A percentile compares a stretch with the other conserved stretches of the same genome.
phyloP scores from a whole-genome alignment of 2,329 filamentous ascomycete species.

The Botrytis cinerea region DNA sequence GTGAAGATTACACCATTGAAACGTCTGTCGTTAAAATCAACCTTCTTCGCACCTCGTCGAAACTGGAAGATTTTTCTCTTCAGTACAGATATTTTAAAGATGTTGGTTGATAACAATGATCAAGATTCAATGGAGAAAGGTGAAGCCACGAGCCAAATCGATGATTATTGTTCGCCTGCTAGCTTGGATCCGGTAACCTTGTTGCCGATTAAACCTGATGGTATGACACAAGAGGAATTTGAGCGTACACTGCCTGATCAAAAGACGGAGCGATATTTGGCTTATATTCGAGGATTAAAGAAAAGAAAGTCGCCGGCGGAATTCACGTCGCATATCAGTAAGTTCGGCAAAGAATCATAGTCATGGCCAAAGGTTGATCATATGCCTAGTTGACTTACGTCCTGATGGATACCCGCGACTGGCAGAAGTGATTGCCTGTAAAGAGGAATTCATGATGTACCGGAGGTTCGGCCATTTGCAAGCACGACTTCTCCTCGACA shows the following conservation, averaged over 20 bases:
- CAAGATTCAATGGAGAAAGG: neutral
- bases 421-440: conserved; percentile 44
- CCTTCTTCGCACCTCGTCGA: neutral
- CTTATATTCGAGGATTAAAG: neutral
- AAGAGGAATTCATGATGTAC: conserved; percentile 46
- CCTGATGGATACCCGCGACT: conserved; percentile 44
- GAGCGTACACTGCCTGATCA: neutral
- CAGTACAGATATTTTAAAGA: neutral
- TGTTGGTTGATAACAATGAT: neutral
- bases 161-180: neutral
- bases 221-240: neutral
- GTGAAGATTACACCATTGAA: neutral
- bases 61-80: neutral
- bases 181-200: neutral
- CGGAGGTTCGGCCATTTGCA: conserved; percentile 46
- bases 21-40: neutral
- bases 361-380: neutral
- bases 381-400: conserved; percentile 26
- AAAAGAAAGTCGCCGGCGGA: neutral
- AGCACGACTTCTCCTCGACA: conserved; percentile 40
- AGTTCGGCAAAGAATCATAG: neutral
- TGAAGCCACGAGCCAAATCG: neutral
- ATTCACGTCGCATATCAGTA: neutral
- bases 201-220: neutral
- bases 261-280: neutral